Percentiles rank a stretch among this genome's conserved stretches.
Evolutionary conservation across 2,329 filamentous ascomycete species (phyloP).

Genomic region (Talaromyces sp.): DNA sequence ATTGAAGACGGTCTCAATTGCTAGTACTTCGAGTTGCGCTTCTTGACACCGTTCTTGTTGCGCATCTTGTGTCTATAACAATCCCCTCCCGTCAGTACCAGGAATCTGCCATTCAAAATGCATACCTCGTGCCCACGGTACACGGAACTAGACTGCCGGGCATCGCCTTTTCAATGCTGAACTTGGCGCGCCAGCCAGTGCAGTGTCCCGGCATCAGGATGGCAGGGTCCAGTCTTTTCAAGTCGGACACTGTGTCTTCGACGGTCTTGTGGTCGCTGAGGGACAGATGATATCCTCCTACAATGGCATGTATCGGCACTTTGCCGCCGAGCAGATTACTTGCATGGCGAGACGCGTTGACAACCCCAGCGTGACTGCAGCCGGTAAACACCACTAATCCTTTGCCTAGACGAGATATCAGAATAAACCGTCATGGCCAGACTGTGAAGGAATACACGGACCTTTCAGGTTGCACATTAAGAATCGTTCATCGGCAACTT

Average conservation of each 20-base stretch:
- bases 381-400: conserved; percentile 54
- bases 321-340: conserved; percentile 31
- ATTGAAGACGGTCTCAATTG: neutral
- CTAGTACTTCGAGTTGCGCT: neutral
- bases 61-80: neutral
- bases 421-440: neutral
- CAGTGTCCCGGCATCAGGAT: conserved; percentile 53
- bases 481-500: conserved; percentile 50
- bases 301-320: conserved; percentile 44
- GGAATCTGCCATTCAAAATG: conserved; percentile 22
- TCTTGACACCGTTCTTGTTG: neutral
- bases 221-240: conserved; percentile 44
- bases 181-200: conserved; percentile 53
- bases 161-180: conserved; percentile 48
- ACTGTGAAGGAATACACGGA: conserved; percentile 15
- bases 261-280: conserved; percentile 41
- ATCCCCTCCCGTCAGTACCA: neutral
- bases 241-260: conserved; percentile 42
- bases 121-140: conserved; percentile 44
- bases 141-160: conserved; percentile 47
- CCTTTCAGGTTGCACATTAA: conserved; percentile 52
- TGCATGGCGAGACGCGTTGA: conserved; percentile 48
- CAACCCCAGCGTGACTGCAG: conserved; percentile 52
- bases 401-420: conserved; percentile 29
- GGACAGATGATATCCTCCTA: conserved; percentile 53